Percentiles rank a stretch among this genome's conserved stretches.
Evolutionary conservation across 306 rosid genomes (phyloP).

Genomic region (Sechiopsis laciniata): DNA sequence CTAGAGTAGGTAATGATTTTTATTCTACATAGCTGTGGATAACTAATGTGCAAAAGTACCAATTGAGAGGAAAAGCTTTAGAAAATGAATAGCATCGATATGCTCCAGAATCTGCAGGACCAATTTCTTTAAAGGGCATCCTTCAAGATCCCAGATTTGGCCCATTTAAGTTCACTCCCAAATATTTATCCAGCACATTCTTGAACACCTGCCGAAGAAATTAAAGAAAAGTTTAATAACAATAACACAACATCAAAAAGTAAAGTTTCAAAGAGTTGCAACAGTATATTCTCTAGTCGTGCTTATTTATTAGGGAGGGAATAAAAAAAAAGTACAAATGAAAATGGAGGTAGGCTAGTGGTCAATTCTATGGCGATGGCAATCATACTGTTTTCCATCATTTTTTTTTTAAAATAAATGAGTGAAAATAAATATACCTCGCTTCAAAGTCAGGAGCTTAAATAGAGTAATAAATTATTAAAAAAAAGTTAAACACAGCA

Average conservation of each 20-base stretch:
- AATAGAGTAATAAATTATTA: not conserved
- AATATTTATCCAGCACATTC: constrained; percentile 70
- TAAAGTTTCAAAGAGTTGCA: constrained; percentile 19
- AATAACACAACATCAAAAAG: not conserved
- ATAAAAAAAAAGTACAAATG: not conserved
- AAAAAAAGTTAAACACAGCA: not conserved
- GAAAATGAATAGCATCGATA: constrained; percentile 52
- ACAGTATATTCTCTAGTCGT: constrained; percentile 8
- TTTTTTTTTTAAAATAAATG: constrained; percentile 8
- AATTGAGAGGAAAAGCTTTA: constrained; percentile 32
- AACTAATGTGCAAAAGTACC: constrained; percentile 34
- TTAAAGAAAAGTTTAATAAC: constrained; percentile 6
- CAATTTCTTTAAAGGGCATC: constrained; percentile 40
- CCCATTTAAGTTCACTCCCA: constrained; percentile 61
- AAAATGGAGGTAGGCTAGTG: not conserved
- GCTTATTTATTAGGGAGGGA: constrained; percentile 9
- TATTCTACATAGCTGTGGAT: constrained; percentile 32
- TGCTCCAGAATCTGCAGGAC: constrained; percentile 43
- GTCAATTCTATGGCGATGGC: not conserved
- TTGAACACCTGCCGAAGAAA: constrained; percentile 61
- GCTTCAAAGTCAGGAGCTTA: not conserved
- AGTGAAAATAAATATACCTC: not conserved
- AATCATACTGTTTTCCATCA: not conserved
- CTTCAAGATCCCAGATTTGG: constrained; percentile 43
- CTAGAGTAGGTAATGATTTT: constrained; percentile 33